phyloP scores from a whole-genome alignment of 805 yeast genomes.

The Candida sonorensis region DNA sequence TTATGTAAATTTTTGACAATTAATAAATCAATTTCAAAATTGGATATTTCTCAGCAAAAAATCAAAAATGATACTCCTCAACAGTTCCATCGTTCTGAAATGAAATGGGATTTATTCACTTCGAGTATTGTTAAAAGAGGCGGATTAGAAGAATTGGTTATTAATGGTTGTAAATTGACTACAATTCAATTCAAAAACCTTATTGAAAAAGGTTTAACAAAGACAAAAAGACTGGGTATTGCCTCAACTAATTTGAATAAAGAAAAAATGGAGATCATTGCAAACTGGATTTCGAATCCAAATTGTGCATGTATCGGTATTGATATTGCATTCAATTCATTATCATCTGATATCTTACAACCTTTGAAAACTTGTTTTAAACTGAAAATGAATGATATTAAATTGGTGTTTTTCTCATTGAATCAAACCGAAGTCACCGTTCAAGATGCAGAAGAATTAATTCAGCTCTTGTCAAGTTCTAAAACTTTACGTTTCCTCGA shows the following conservation, averaged over 20 bases:
- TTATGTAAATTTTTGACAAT: slow-evolving; percentile 41
- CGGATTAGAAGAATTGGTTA: slow-evolving; percentile 52
- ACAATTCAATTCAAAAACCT: slow-evolving; percentile 35
- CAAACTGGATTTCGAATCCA: slow-evolving; percentile 41
- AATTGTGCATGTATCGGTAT: slow-evolving; percentile 44
- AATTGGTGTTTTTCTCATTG: slow-evolving; percentile 44
- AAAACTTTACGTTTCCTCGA: slow-evolving; percentile 43
- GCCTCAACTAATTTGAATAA: slow-evolving; percentile 44
- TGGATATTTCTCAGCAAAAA: slow-evolving; percentile 53
- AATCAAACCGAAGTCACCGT: slow-evolving; percentile 41
- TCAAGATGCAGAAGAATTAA: slow-evolving; percentile 32
- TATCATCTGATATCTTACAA: slow-evolving; percentile 37
- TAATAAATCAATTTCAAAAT: slow-evolving; percentile 38
- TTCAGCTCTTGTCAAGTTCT: slow-evolving; percentile 32
- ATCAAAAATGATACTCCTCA: slow-evolving; percentile 39
- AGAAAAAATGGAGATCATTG: slow-evolving; percentile 34
- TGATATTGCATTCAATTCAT: slow-evolving; percentile 49
- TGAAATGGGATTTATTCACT: slow-evolving; percentile 49
- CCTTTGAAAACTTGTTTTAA: slow-evolving; percentile 39
- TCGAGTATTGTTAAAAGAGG: slow-evolving; percentile 36
- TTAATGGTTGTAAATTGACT: slow-evolving; percentile 47
- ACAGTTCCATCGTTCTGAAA: slow-evolving; percentile 32
- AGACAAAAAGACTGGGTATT: slow-evolving; percentile 46
- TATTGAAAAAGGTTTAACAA: slow-evolving; percentile 34
- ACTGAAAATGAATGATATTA: slow-evolving; percentile 16